Base-by-base conservation (phyloP, 192 early-diverging fungal genomes). In the Dissophora globulifera region DNA sequence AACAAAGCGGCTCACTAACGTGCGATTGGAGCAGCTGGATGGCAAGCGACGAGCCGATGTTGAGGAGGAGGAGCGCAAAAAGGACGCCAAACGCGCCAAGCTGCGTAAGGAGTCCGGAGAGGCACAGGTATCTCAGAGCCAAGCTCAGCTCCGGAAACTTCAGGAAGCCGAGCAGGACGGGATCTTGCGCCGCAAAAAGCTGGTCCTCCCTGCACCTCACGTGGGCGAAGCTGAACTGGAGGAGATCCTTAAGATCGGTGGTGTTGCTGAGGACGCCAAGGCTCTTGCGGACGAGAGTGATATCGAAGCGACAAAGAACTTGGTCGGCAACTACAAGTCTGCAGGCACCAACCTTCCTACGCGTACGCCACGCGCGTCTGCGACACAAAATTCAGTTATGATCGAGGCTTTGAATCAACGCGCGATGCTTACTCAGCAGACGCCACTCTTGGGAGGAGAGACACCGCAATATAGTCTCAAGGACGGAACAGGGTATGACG, bases 151-250 rank as follows among this genome's bases (percentile, higher is more conserved):
- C 23, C 62, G 78, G 38, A 82, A 87, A 30, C 71, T 90, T 29
- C 83, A 92, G 42, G 93, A 92, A 42, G 90, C 86, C 0, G 92
- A 92, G 41, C 87, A 91, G 76, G 71, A 75, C 32, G 45, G 62
- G 20, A 81, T 85, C 51, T 78, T 86, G 19, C 92, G 92, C 52
- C 87, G 97, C 45, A 86, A 87, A 46, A 89, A 86, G 66, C 75
- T 99, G 30, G 81, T 89, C 31, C 84, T 99, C 29, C 97, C 97
- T 12, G 78, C 92, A 0, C 97, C 97, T 23, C 96, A 97, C 82
- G 91, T 99, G 9, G 86, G 89, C 42, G 94, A 97, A 58, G 81
- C 81, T 8, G 97, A 99, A 75, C 71, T 99, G 29, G 96, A 96
- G 32, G 91, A 92, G 42, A 76, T 81, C 41, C 15, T 64, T 47